A percentile compares a stretch with the other conserved stretches of the same genome.
phyloP scores from a whole-genome alignment of 1,284 basidiomycete species.

The Leucoagaricus sp. region DNA sequence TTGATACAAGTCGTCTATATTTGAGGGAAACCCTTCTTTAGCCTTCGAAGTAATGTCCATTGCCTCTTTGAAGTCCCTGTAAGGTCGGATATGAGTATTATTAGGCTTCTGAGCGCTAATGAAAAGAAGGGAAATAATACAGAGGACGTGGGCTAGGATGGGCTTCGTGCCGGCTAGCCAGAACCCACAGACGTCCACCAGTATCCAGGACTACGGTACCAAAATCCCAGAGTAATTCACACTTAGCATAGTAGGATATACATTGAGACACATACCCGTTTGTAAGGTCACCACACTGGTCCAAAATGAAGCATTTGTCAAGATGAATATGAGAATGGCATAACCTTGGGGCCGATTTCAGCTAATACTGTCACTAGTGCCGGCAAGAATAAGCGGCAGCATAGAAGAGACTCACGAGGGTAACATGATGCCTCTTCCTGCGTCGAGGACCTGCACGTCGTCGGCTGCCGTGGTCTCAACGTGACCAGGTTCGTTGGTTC shows the following conservation, averaged over 20 bases:
- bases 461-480: constrained; percentile 3
- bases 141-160: not conserved
- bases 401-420: constrained; percentile 45
- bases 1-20: constrained; percentile 45
- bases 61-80: constrained; percentile 58
- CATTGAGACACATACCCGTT: constrained; percentile 44
- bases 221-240: not conserved
- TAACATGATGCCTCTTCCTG: constrained; percentile 47
- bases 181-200: not conserved
- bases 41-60: constrained; percentile 50
- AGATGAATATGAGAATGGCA: constrained; percentile 68
- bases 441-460: constrained; percentile 35
- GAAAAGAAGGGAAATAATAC: not conserved
- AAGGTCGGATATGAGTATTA: constrained; percentile 12
- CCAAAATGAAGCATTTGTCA: constrained; percentile 68
- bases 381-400: not conserved
- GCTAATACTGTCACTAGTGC: constrained; percentile 5
- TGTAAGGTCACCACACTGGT: constrained; percentile 48
- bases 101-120: not conserved
- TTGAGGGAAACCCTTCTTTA: constrained; percentile 47
- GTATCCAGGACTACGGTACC: not conserved
- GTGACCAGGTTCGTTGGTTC: not conserved
- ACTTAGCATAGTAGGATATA: not conserved
- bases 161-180: not conserved
- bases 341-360: constrained; percentile 36